Conservation (phyloP, 176 grass and related monocot genomes). For the Bromus sterilis region DNA sequence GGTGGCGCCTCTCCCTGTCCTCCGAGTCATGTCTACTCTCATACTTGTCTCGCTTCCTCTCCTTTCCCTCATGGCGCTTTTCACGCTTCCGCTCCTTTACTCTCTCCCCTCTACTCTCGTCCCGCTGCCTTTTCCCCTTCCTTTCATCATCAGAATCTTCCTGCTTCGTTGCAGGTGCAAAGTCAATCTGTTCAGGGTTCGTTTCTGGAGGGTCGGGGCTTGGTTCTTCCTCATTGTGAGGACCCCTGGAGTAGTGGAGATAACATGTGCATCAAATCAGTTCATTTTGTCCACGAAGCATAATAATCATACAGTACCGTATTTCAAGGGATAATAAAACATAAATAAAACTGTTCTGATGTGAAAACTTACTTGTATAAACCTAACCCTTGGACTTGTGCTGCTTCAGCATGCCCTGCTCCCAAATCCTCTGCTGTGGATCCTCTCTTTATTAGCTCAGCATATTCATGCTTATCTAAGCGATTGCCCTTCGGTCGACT, state of each 20-base stretch:
- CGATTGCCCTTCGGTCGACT: constrained; percentile 58
- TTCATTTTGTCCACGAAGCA: too few species aligned
- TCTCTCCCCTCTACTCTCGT: constrained; percentile 41
- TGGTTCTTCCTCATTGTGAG: constrained; percentile 34
- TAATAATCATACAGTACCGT: neutral
- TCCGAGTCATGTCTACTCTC: constrained; percentile 52
- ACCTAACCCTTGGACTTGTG: constrained; percentile 87
- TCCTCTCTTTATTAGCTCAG: constrained; percentile 89
- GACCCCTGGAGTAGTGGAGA: constrained; percentile 41
- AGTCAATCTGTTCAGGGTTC: constrained; percentile 19
- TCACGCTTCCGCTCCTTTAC: constrained; percentile 31
- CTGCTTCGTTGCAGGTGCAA: constrained; percentile 14
- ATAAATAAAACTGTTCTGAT: neutral
- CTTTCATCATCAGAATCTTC: constrained; percentile 52
- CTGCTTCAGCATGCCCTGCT: constrained; percentile 86
- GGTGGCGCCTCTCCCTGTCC: constrained; percentile 35
- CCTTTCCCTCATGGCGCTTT: constrained; percentile 29
- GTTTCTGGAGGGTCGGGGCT: constrained; percentile 36
- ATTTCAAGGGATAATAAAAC: neutral
- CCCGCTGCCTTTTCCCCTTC: constrained; percentile 39
- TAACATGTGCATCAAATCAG: neutral
- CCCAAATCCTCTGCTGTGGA: constrained; percentile 93
- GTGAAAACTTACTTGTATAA: constrained; percentile 71
- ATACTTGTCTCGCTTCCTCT: constrained; percentile 47
- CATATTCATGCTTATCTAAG: constrained; percentile 94